Conservation (phyloP, 2,329 filamentous ascomycete genomes). For the Penicillium olsonii region DNA sequence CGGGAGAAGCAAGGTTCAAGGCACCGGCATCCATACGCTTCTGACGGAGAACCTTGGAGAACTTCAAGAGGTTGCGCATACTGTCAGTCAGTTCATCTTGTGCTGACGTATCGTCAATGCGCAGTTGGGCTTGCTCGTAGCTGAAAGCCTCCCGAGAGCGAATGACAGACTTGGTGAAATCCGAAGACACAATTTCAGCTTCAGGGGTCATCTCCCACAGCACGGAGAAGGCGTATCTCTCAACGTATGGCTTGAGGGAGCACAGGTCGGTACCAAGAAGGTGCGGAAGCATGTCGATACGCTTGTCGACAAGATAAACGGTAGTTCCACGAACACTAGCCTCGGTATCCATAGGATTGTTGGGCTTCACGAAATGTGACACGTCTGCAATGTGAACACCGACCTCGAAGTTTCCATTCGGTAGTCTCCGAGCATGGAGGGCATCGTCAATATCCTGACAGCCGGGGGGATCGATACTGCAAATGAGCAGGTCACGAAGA, state of each 20-base stretch:
- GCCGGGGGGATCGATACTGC: conserved; percentile 93
- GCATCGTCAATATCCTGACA: conserved; percentile 99
- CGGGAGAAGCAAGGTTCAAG: conserved; percentile 92
- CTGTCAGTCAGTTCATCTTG: conserved; percentile 86
- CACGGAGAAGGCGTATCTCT: conserved; percentile 83
- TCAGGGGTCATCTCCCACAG: conserved; percentile 85
- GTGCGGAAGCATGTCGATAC: conserved; percentile 98
- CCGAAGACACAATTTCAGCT: conserved; percentile 79
- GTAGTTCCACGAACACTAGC: conserved; percentile 93
- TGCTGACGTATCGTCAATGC: conserved; percentile 86
- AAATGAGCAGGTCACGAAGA: conserved; percentile 81
- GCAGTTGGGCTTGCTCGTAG: conserved; percentile 92
- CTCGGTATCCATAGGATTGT: conserved; percentile 95
- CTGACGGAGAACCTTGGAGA: conserved; percentile 90
- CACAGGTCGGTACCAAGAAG: conserved; percentile 94
- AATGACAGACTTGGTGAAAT: conserved; percentile 97
- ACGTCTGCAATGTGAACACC: conserved; percentile 99
- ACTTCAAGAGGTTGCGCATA: conserved; percentile 81
- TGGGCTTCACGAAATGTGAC: conserved; percentile 97
- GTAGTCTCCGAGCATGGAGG: conserved; percentile 78
- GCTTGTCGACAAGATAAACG: conserved; percentile 97
- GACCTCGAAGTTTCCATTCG: conserved; percentile 93
- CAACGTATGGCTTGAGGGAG: conserved; percentile 96
- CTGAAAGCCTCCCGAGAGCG: conserved; percentile 95
- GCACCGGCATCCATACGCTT: conserved; percentile 97